These are phyloP conservation scores for Eutrema salsugineum DNA, from an alignment of 441 rosid species.

Conservation along the genomic window DNA sequence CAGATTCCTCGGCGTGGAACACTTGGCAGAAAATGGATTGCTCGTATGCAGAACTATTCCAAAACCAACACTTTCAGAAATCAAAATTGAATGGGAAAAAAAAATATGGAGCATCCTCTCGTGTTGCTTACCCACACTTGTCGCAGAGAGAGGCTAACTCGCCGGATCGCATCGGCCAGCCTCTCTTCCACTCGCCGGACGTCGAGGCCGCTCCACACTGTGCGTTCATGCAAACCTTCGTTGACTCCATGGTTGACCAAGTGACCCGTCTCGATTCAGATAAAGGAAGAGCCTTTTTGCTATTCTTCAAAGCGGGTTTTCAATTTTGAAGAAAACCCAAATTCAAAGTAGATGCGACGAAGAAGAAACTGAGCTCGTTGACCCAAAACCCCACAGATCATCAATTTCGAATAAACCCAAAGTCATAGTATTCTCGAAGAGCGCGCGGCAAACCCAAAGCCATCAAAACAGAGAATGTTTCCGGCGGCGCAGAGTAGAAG, in stretches of 20 bases:
- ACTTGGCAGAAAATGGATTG: constrained; percentile 57
- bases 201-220: constrained; percentile 51
- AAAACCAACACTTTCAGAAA: constrained; percentile 10
- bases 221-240: constrained; percentile 62
- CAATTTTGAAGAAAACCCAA: neutral
- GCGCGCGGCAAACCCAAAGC: neutral
- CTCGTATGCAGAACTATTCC: constrained; percentile 55
- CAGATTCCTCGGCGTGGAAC: constrained; percentile 67
- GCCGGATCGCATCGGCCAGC: constrained; percentile 79
- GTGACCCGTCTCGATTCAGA: neutral
- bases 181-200: constrained; percentile 59
- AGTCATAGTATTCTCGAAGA: neutral
- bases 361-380: neutral
- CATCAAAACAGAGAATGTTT: neutral
- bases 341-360: neutral
- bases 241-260: constrained; percentile 46
- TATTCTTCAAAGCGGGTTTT: neutral
- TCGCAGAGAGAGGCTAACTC: constrained; percentile 58
- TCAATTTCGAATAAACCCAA: neutral
- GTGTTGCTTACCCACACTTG: constrained; percentile 61
- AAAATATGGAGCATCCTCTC: neutral
- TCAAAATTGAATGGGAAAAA: neutral
- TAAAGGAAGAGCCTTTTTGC: neutral
- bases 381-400: neutral
- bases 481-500: neutral